Evolutionary conservation across 345 rosid genomes (phyloP).

Genomic region (Eucalyptus erythrocorys): DNA sequence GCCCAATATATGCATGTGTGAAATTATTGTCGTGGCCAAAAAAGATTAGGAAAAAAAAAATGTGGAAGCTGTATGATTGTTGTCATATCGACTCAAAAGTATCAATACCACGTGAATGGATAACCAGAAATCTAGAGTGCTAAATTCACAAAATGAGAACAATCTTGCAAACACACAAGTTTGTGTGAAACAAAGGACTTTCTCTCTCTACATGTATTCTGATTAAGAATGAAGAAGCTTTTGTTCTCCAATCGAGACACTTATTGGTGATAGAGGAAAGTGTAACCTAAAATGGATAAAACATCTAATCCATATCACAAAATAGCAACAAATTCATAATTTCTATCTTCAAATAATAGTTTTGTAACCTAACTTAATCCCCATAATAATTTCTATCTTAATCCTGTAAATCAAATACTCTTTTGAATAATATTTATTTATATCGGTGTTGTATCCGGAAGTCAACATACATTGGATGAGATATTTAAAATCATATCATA

Average conservation of each 20-base stretch:
- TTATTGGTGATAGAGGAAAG: background rate
- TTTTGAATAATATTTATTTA: too few relatives aligned
- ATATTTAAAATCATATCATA: too few relatives aligned
- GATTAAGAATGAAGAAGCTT: background rate
- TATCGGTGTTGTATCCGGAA: too few relatives aligned
- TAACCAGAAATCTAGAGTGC: background rate
- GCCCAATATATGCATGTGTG: background rate
- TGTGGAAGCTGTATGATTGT: background rate
- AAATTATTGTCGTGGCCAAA: background rate
- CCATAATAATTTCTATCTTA: too few relatives aligned
- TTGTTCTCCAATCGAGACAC: background rate
- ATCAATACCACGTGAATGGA: background rate
- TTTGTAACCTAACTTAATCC: too few relatives aligned
- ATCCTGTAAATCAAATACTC: too few relatives aligned
- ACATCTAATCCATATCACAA: background rate
- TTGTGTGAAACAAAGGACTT: background rate
- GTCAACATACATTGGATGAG: too few relatives aligned
- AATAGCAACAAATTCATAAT: background rate
- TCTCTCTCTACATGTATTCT: background rate
- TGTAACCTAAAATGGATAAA: background rate
- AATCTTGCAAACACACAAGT: background rate
- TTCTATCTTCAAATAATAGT: background rate
- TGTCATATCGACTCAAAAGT: background rate
- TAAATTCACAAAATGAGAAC: background rate
- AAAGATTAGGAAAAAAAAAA: background rate